A percentile compares a stretch with the other conserved stretches of the same genome.
Evolutionary conservation across 139 green algal genomes (phyloP).

Genomic region (Gonium pectorale): DNA sequence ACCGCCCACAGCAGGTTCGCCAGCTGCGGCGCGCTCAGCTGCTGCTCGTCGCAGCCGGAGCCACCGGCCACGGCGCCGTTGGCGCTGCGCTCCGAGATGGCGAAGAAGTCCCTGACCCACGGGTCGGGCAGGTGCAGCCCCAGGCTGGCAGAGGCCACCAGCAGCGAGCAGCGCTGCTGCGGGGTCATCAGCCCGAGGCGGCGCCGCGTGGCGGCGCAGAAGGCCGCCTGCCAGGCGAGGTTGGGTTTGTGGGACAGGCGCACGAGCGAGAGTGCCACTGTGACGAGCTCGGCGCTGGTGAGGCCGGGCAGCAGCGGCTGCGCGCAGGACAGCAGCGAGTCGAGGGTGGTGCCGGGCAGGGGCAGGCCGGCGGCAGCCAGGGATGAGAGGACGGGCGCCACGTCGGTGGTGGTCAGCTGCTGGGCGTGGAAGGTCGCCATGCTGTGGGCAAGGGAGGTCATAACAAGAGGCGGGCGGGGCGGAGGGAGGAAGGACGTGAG

Average conservation of each 20-base stretch:
- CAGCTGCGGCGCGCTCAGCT: constrained; percentile 20
- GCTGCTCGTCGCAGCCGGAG: neutral
- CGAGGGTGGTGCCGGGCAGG: constrained; percentile 2
- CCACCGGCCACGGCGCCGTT: neutral
- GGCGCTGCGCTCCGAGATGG: neutral
- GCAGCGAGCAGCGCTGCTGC: constrained; percentile 14
- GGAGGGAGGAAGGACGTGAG: too few species aligned
- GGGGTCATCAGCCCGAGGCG: neutral
- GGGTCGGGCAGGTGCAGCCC: constrained; percentile 26
- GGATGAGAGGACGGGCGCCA: constrained; percentile 25
- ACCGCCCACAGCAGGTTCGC: constrained; percentile 40
- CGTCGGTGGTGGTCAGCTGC: constrained; percentile 8
- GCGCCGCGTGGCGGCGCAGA: constrained; percentile 24
- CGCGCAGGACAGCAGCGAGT: neutral
- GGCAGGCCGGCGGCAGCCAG: constrained; percentile 15
- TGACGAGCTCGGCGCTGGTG: constrained; percentile 12
- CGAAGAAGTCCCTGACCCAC: constrained; percentile 35
- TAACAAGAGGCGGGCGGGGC: too few species aligned
- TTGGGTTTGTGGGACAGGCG: constrained; percentile 32
- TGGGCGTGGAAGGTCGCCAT: neutral
- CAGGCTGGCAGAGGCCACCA: constrained; percentile 6
- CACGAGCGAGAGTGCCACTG: constrained; percentile 25
- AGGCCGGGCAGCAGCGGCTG: constrained; percentile 28
- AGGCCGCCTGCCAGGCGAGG: constrained; percentile 27
- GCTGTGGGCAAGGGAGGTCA: neutral